Evolutionary conservation across 805 yeast genomes (phyloP), one percentile per base, ranked within the genome.

Genomic region (Starmerella sp.): DNA sequence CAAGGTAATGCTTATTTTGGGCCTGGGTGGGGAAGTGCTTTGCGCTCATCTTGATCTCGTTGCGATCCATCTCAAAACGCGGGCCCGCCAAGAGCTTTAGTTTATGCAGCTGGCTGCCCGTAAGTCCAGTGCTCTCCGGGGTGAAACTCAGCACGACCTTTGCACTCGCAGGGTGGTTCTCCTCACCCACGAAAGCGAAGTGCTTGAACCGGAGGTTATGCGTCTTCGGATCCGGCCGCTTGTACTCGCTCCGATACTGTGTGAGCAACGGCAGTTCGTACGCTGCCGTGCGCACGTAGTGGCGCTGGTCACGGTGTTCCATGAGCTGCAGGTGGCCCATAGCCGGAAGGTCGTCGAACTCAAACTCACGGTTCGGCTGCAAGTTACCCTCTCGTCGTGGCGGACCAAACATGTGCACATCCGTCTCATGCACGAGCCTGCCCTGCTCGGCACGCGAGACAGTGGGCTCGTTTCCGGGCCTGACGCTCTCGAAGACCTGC

Each of bases 211-310:
- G 73, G 42, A 89, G 72, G 39, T 62, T 59, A 31, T 63, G 64
- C 22, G 58, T 47, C 35, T 38, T 37, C n/a, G 52, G 37, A 15
- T 57, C 61, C 13, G 74, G 73, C 22, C 83, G 83, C 36, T 65
- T 67, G 72, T 86, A 90, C 57, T 75, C 76, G 69, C 84, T 81
- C 62, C 91, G 83, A 67, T 76, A 85, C 68, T 87, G 81, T 43
- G 83, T 81, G 60, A 93, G 75, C 54, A 81, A 77, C 6, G 98
- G 98, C 75, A 91, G 77, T 67, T 91, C 97, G 71, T 84, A 91
- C 0, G 97, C 96, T 10, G 95, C 87, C 45, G 87, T 75, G 63
- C 97, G 78, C 65, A 83, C 83, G 64, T 83, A 81, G 60, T 84
- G 80, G 62, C 95, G 81, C 62, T 79, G 81, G 60, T 80, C 83